Base-by-base conservation (phyloP, 2,329 filamentous ascomycete species). In the Coniella lustricola region DNA sequence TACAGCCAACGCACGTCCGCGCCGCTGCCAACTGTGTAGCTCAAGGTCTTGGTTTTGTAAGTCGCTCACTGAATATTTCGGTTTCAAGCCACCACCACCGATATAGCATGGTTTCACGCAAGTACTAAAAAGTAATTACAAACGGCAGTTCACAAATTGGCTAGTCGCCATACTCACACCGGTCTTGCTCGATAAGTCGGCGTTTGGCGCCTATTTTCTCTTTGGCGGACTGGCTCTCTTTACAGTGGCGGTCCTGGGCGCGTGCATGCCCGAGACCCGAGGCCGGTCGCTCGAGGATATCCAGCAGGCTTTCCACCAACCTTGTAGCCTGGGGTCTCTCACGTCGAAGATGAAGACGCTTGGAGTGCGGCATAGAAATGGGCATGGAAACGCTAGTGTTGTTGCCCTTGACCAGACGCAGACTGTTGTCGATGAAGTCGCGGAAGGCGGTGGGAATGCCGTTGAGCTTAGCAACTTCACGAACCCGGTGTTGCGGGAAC, bases 1-100 rank as follows among this genome's bases (percentile, higher is more conserved):
- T 81, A 33, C 77, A 81, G 54, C 76, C 76, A 0, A 66, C 69
- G 3, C 64, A 71, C 34, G 81, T 76, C 0, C 67, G 79, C 4
- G 77, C 76, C 1, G 70, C 72, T 0, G 77, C 76, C 3, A 77
- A 72, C 12, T 73, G 70, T 47, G 55, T 80, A 4, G 75, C 73
- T 0, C 68, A 75, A 55, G 62, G 59, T 1, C 47, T 61, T 8
- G 57, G 55, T 37, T 62, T 60, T 32, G 57, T 60, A 37, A 52
- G 54, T 57, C 7, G 9, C 21, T 17, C 1, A 20, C 17, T n/a
- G n/a, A n/a, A n/a, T n/a, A n/a, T n/a, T n/a, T n/a, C n/a, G n/a
- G n/a, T n/a, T n/a, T n/a, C n/a, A n/a, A n/a, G n/a, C n/a, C n/a
- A n/a, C n/a, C n/a, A n/a, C n/a, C n/a, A n/a, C n/a, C n/a, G n/a